Evolutionary conservation across 106 monocot species (phyloP).

Genomic region (Dioscorea dumetorum): DNA sequence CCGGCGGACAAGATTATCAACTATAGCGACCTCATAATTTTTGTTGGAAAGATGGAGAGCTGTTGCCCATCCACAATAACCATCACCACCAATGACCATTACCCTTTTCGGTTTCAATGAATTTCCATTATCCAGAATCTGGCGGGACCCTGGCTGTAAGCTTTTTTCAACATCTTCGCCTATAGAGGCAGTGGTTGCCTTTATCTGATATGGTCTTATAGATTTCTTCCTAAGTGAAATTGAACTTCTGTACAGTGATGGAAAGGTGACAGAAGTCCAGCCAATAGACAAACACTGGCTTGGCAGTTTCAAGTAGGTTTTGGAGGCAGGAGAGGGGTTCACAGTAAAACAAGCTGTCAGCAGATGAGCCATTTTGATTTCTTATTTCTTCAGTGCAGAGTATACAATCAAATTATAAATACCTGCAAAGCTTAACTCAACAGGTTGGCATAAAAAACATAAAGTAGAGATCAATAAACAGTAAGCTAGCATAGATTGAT

Average conservation of each 20-base stretch:
- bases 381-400: not conserved
- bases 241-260: slow-evolving; percentile 9
- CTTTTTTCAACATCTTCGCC: slow-evolving; percentile 20
- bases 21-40: slow-evolving; percentile 83
- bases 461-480: no score
- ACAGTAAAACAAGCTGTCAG: slow-evolving; percentile 32
- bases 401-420: not conserved
- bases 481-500: no score
- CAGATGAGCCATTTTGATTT: slow-evolving; percentile 44
- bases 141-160: slow-evolving; percentile 7
- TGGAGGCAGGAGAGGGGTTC: slow-evolving; percentile 20
- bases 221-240: slow-evolving; percentile 5
- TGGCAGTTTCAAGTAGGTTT: slow-evolving; percentile 11
- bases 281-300: not conserved
- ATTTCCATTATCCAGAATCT: slow-evolving; percentile 7
- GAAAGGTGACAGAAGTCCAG: slow-evolving; percentile 16
- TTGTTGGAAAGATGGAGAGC: slow-evolving; percentile 93
- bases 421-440: not conserved
- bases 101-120: slow-evolving; percentile 60
- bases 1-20: slow-evolving; percentile 84
- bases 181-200: slow-evolving; percentile 36
- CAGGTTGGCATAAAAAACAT: no score
- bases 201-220: slow-evolving; percentile 4
- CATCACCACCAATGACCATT: slow-evolving; percentile 97
- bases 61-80: slow-evolving; percentile 97